phyloP scores from a whole-genome alignment of 2,329 filamentous ascomycete genomes.

The Colletotrichum tofieldiae region DNA sequence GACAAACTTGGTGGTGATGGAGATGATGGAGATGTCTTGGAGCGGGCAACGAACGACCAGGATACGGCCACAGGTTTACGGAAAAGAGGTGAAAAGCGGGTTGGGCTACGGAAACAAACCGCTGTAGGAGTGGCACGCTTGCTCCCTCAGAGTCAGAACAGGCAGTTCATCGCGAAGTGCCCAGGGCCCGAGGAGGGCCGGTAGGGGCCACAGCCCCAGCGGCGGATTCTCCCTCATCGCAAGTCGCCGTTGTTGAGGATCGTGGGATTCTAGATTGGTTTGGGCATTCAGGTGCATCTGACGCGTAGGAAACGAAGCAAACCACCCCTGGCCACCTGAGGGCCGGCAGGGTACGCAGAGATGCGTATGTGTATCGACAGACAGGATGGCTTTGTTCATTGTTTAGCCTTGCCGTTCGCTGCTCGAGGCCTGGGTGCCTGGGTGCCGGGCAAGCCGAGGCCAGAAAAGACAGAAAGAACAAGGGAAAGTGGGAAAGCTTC shows the following conservation, averaged over 20 bases:
- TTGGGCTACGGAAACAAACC: too few species aligned
- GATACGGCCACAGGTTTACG: too few species aligned
- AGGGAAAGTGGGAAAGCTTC: background rate
- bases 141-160: too few species aligned
- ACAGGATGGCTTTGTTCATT: background rate
- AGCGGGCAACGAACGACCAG: too few species aligned
- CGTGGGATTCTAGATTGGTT: background rate
- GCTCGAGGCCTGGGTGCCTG: background rate
- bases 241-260: background rate
- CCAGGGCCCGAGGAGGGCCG: too few species aligned
- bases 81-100: too few species aligned
- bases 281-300: background rate
- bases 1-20: too few species aligned
- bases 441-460: background rate
- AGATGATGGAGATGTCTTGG: too few species aligned
- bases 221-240: background rate
- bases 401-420: background rate
- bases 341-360: background rate
- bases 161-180: too few species aligned
- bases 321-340: background rate
- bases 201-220: too few species aligned
- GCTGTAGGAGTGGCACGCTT: too few species aligned
- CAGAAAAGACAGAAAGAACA: background rate
- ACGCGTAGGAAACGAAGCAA: background rate
- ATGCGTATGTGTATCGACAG: background rate